These are phyloP conservation scores for Mycosphaerelloides madeirae DNA, from an alignment of 2,329 filamentous ascomycete genomes.

Conservation along the genomic window DNA sequence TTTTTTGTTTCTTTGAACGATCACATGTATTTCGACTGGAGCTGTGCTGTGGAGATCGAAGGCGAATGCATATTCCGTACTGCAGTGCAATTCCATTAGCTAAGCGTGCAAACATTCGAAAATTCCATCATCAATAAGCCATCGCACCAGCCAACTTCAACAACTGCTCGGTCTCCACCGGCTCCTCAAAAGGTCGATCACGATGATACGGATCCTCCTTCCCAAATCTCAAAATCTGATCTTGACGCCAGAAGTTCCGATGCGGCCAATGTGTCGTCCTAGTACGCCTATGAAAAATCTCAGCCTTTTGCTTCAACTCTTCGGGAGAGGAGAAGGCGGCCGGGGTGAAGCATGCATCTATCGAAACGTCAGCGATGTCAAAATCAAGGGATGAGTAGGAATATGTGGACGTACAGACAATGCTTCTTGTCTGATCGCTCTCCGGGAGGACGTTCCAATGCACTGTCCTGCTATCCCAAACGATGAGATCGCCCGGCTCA, in stretches of 20 bases:
- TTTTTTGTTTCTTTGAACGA: too few species aligned
- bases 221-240: constrained; percentile 8
- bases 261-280: constrained; percentile 15
- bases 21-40: too few species aligned
- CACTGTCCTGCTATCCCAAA: constrained; percentile 37
- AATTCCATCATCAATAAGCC: constrained; percentile 8
- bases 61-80: too few species aligned
- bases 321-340: constrained; percentile 8
- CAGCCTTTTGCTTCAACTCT: constrained; percentile 9
- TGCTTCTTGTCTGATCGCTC: constrained; percentile 12
- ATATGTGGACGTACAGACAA: constrained; percentile 12
- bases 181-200: constrained; percentile 13
- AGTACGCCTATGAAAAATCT: constrained; percentile 8
- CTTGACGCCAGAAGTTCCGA: constrained; percentile 10
- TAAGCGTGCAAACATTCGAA: too few species aligned
- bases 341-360: constrained; percentile 16
- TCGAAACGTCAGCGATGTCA: not conserved
- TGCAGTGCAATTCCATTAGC: too few species aligned
- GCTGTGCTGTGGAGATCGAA: too few species aligned
- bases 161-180: constrained; percentile 14
- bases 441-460: constrained; percentile 35
- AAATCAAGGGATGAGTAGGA: not conserved
- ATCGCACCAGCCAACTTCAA: constrained; percentile 14
- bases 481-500: constrained; percentile 19
- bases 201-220: constrained; percentile 12